Conservation (phyloP, 805 yeast genomes). For the Spathaspora hagerdaliae region DNA sequence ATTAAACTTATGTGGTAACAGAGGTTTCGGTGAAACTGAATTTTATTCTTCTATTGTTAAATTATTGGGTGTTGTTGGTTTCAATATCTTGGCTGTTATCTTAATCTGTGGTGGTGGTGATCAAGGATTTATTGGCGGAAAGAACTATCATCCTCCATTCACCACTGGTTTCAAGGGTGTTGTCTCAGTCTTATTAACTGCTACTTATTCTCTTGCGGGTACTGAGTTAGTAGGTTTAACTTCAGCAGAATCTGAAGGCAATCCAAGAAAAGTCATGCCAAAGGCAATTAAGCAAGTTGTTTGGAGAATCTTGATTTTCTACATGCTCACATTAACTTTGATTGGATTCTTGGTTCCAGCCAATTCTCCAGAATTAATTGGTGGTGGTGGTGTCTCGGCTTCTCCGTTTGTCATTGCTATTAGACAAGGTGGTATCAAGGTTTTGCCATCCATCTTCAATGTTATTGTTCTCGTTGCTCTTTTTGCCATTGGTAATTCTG, state of each 20-base stretch:
- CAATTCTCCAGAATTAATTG: conserved; percentile 19
- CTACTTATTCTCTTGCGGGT: conserved; percentile 41
- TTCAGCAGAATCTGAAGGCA: conserved; percentile 32
- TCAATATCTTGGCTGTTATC: conserved; percentile 35
- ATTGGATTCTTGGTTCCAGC: conserved; percentile 38
- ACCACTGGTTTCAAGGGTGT: conserved; percentile 40
- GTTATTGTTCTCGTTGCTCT: conserved; percentile 39
- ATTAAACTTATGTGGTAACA: conserved; percentile 31
- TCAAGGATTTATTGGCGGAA: conserved; percentile 35
- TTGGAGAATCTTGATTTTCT: conserved; percentile 38
- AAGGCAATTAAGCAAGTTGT: conserved; percentile 41
- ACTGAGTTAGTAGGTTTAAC: conserved; percentile 40
- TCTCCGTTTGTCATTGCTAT: conserved; percentile 43
- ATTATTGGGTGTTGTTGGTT: conserved; percentile 36
- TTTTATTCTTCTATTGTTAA: conserved; percentile 32
- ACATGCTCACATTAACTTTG: conserved; percentile 37
- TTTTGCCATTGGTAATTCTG: conserved; percentile 40
- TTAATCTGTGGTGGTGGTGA: conserved; percentile 40
- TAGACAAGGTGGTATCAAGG: conserved; percentile 36
- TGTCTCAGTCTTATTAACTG: conserved; percentile 34
- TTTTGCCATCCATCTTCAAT: conserved; percentile 40
- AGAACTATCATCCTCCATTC: conserved; percentile 35
- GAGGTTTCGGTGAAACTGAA: conserved; percentile 37
- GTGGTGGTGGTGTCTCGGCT: conserved; percentile 29
- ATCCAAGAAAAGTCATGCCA: conserved; percentile 37